Evolutionary conservation across 2,329 filamentous ascomycete species (phyloP), one percentile per base, ranked within the genome.

Genomic region (Calonectria pauciramosa): DNA sequence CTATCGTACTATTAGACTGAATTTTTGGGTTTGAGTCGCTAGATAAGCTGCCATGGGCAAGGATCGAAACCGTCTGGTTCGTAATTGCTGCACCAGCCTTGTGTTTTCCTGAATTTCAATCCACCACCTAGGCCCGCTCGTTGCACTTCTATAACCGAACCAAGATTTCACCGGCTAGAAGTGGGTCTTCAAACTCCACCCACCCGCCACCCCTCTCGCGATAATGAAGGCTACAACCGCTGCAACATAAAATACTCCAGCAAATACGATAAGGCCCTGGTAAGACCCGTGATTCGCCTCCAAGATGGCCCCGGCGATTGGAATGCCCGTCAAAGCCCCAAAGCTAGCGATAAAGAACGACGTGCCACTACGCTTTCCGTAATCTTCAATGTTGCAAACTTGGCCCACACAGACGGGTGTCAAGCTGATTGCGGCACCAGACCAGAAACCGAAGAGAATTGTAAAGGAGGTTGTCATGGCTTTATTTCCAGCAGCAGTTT

Each of bases 341-440:
- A 95, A 91, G 64, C 90, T 91, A 18, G 94, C 93, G 44, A 95
- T 86, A 0, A 91, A 93, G 79, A 94, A 95, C 67, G 91, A 90
- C 0, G 93, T 94, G 4, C 93, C 92, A 78, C 93, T 94, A 76
- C 94, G 92, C 44, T 92, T 86, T 0, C 93, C 94, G 77, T 94
- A 94, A 65, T 94, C 88, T 77, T 93, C 90, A 1, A 92, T 93
- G 41, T 90, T 89, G 83, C 93, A 95, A 5, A 95, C 87, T 83
- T 94, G 92, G 0, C 92, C 92, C 1, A 95, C 89, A 76, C 93
- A 95, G 0, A 95, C 93, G 0, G 94, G 93, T 0, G 92, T 94
- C 68, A 95, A 82, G 6, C 89, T 91, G 80, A 95, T 94, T 74
- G 93, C 94, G 49, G 89, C 91, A 0, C 94, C 94, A n/a, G 90